Evolutionary conservation across 495 filamentous ascomycete genomes (phyloP).

Genomic region (Podospora tetraspora): DNA sequence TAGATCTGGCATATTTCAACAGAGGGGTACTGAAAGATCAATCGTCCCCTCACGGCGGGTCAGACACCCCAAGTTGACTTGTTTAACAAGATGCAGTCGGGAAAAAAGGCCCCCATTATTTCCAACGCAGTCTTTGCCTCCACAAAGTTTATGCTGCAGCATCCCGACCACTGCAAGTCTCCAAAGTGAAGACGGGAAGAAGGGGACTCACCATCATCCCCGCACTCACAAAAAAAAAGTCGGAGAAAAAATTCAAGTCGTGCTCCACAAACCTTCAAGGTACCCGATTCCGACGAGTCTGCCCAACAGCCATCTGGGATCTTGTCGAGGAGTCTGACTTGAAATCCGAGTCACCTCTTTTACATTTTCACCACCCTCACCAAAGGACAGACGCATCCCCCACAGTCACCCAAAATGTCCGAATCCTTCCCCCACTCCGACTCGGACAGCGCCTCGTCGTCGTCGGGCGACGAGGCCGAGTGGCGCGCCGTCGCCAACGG

Average conservation of each 20-base stretch:
- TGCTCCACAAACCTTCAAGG: background rate
- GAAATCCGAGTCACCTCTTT: background rate
- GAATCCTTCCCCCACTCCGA: slow-evolving; percentile 22
- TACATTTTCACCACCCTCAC: background rate
- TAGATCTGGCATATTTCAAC: background rate
- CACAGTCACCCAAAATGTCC: slow-evolving; percentile 15
- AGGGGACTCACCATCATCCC: background rate
- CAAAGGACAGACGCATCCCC: background rate
- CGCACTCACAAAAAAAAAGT: slow-evolving; percentile 4
- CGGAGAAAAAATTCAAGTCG: background rate
- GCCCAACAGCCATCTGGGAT: background rate
- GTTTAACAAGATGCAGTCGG: background rate
- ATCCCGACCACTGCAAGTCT: background rate
- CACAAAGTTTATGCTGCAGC: background rate
- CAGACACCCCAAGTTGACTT: background rate
- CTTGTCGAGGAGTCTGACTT: background rate
- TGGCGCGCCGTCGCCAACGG: slow-evolving; percentile 70
- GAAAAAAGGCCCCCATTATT: background rate
- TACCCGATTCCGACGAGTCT: background rate
- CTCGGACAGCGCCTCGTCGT: slow-evolving; percentile 14
- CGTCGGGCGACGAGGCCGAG: slow-evolving; percentile 52
- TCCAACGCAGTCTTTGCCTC: background rate
- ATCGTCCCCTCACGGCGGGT: background rate
- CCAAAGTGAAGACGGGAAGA: background rate
- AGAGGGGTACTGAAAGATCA: background rate